phyloP scores from a whole-genome alignment of 2,329 filamentous ascomycete species.

The Nemania abortiva region DNA sequence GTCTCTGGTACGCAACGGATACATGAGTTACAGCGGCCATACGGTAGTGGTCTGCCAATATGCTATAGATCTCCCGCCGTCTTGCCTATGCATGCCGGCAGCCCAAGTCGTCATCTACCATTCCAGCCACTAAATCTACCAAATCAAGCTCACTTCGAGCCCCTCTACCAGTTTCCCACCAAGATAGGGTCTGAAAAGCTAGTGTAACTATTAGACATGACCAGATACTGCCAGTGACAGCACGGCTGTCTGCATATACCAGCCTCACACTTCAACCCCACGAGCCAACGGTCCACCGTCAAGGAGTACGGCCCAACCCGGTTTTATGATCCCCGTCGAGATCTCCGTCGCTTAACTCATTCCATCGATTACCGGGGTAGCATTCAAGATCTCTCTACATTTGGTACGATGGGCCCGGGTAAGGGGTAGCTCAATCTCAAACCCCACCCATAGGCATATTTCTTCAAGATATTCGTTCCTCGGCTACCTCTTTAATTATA shows the following conservation, averaged over 20 bases:
- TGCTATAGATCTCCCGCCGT: neutral
- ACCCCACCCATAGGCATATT: conserved; percentile 12
- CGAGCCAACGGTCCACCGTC: conserved; percentile 36
- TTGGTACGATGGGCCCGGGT: conserved; percentile 28
- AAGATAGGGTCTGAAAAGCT: conserved; percentile 8
- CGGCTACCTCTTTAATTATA: neutral
- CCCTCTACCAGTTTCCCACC: neutral
- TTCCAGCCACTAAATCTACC: neutral
- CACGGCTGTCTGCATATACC: conserved; percentile 43
- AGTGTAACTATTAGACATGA: conserved; percentile 19
- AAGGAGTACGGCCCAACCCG: conserved; percentile 36
- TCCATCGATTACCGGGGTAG: conserved; percentile 40
- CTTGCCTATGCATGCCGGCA: conserved; percentile 6
- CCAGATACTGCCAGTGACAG: conserved; percentile 32
- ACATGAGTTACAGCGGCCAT: conserved; percentile 10
- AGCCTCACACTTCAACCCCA: conserved; percentile 37
- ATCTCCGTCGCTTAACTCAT: conserved; percentile 32
- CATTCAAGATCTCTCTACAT: conserved; percentile 35
- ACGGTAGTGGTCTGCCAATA: conserved; percentile 17
- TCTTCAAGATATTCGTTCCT: neutral
- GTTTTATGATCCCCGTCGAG: conserved; percentile 36
- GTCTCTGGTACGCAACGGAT: conserved; percentile 3
- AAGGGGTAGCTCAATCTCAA: conserved; percentile 30
- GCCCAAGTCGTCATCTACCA: neutral
- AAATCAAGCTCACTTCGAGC: neutral